Percentiles rank a stretch among this genome's conserved stretches.
Evolutionary conservation across 257 asterid species (phyloP).

Genomic region (Pogostemon cablin): DNA sequence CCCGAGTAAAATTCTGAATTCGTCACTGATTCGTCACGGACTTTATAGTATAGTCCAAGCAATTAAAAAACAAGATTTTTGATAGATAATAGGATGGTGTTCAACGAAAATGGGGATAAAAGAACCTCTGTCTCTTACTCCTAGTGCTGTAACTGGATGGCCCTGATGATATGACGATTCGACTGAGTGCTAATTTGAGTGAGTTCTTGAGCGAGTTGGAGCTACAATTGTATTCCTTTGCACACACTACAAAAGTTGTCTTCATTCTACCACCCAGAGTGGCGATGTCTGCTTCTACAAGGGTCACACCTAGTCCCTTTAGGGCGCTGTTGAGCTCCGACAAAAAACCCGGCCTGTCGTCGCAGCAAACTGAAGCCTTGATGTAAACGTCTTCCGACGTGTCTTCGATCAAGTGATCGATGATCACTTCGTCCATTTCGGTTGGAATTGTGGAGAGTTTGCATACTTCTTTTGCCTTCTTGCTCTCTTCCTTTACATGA

Average conservation of each 20-base stretch:
- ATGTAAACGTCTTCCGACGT: conserved; percentile 35
- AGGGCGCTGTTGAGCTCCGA: conserved; percentile 62
- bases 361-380: conserved; percentile 69
- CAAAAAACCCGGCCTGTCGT: conserved; percentile 69
- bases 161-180: conserved; percentile 50
- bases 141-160: conserved; percentile 46
- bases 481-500: conserved; percentile 67
- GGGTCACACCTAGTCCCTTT: conserved; percentile 46
- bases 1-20: too few species aligned
- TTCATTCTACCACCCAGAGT: conserved; percentile 75
- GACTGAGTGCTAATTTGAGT: conserved; percentile 52
- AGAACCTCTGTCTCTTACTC: conserved; percentile 90
- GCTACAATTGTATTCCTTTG: conserved; percentile 27
- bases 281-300: conserved; percentile 56
- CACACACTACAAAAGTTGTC: conserved; percentile 47
- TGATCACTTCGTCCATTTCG: conserved; percentile 61
- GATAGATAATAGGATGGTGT: too few species aligned
- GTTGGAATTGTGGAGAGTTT: conserved; percentile 56
- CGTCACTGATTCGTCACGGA: too few species aligned
- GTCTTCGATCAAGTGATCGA: conserved; percentile 37
- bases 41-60: too few species aligned
- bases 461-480: conserved; percentile 54
- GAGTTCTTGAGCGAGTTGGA: conserved; percentile 45
- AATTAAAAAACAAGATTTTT: too few species aligned
- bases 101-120: conserved; percentile 21